A percentile compares a stretch with the other conserved stretches of the same genome.
phyloP scores from a whole-genome alignment of 768 basidiomycete genomes.

The Russula brevipes region DNA sequence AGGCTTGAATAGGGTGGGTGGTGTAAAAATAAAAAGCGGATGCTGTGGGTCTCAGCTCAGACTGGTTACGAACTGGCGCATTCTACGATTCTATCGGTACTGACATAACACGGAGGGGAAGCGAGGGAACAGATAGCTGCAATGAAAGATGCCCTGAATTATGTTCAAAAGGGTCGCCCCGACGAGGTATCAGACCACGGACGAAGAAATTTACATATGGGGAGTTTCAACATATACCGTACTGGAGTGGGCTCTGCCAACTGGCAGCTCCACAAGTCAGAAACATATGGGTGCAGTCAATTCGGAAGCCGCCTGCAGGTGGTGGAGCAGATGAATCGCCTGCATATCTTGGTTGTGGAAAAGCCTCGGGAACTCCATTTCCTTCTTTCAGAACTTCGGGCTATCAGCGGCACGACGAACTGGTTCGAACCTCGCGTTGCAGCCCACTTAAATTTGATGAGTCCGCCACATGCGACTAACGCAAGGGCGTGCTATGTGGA shows the following conservation, averaged over 20 bases:
- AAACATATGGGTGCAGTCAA: background rate
- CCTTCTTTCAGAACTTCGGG: background rate
- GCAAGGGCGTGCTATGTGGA: background rate
- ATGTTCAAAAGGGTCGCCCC: background rate
- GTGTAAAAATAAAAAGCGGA: background rate
- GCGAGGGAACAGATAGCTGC: too few relatives aligned
- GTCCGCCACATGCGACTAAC: background rate
- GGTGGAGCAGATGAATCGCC: background rate
- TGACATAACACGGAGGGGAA: background rate
- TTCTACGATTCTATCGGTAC: background rate
- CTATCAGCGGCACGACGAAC: background rate
- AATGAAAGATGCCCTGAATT: background rate
- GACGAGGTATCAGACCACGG: too few relatives aligned
- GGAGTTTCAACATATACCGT: background rate
- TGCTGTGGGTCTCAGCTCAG: too few relatives aligned
- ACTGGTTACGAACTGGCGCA: background rate
- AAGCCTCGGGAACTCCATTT: background rate
- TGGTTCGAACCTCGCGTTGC: slow-evolving; percentile 7
- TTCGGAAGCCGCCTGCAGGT: background rate
- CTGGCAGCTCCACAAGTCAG: background rate
- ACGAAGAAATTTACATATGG: background rate
- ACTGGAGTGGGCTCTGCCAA: background rate
- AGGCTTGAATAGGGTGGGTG: background rate
- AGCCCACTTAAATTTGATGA: background rate
- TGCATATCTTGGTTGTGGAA: background rate